These are phyloP conservation scores for Rhizophora apiculata DNA, from an alignment of 345 rosid species.

Conservation along the genomic window DNA sequence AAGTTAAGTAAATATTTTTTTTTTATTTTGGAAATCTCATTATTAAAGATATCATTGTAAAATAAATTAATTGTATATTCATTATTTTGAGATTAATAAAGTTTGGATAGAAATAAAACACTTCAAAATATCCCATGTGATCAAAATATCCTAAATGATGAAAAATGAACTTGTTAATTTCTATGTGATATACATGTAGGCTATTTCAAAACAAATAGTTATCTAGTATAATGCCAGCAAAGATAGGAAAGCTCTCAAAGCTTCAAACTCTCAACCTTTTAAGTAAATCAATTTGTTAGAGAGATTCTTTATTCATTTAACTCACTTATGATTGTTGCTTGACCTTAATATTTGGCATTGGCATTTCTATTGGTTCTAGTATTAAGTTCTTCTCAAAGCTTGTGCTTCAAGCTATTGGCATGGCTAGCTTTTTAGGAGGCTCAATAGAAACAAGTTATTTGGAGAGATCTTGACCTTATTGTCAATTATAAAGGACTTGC, in stretches of 20 bases:
- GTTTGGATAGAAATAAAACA: no score
- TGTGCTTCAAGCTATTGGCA: constrained; percentile 20
- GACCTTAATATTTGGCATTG: constrained; percentile 7
- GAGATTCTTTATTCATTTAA: constrained; percentile 63
- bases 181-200: constrained; percentile 29
- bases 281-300: constrained; percentile 69
- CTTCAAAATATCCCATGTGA: no score
- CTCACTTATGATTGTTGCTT: constrained; percentile 72
- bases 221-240: constrained; percentile 61
- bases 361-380: constrained; percentile 6
- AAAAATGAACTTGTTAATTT: background rate
- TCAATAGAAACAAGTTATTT: constrained; percentile 63
- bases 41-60: no score
- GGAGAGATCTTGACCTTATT: constrained; percentile 67
- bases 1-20: no score
- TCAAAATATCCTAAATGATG: no score
- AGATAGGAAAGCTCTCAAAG: constrained; percentile 62
- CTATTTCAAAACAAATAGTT: constrained; percentile 61
- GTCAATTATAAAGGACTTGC: constrained; percentile 83
- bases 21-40: no score
- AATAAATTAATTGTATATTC: no score
- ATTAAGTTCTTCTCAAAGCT: constrained; percentile 8
- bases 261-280: constrained; percentile 86
- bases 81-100: no score
- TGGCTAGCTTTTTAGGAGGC: constrained; percentile 58